Conservation (phyloP, 208 protist genomes). For the Leishmania tarentolae region DNA sequence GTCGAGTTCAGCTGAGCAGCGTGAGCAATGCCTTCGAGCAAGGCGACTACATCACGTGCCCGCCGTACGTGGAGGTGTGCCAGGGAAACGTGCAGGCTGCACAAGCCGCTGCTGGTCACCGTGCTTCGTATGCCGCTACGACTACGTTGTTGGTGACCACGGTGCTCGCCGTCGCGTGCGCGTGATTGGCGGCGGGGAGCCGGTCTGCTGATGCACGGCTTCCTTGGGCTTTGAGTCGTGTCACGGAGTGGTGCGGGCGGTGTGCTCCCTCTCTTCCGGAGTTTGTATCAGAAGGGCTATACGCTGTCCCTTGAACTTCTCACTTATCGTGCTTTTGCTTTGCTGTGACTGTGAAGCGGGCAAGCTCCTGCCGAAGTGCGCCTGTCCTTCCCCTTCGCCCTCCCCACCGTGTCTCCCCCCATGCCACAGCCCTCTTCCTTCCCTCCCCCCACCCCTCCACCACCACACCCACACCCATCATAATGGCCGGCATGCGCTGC, state of each 20-base stretch:
- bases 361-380: too few species aligned
- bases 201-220: neutral
- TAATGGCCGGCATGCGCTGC: too few species aligned
- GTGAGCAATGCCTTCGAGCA: conserved; percentile 2
- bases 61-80: conserved; percentile 14
- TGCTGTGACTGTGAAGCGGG: too few species aligned
- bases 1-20: neutral
- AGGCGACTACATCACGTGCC: conserved; percentile 10
- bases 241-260: too few species aligned
- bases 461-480: too few species aligned
- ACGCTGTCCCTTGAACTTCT: too few species aligned
- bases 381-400: neutral
- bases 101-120: neutral
- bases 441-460: too few species aligned
- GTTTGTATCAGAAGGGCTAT: too few species aligned
- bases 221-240: too few species aligned
- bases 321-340: neutral
- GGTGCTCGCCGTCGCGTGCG: neutral
- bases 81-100: neutral
- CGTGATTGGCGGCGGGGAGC: neutral
- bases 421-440: too few species aligned
- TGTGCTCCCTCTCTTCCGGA: too few species aligned
- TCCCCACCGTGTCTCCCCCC: neutral
- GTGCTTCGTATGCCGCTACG: neutral
- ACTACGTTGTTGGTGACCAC: neutral